Conservation (phyloP, 2,329 filamentous ascomycete species). For the Amauroascus verrucosus region DNA sequence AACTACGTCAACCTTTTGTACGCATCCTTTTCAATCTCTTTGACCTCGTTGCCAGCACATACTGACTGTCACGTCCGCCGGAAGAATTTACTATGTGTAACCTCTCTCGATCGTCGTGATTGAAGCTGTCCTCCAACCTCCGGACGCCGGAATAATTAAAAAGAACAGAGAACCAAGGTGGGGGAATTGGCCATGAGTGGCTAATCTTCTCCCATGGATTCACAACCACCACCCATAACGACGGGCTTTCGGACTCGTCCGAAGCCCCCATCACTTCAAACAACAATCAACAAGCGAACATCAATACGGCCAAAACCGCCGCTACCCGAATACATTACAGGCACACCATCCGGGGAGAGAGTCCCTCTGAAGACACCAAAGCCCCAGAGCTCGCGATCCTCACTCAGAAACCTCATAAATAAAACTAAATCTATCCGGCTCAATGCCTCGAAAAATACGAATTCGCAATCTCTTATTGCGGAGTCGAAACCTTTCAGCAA, state of each 20-base stretch:
- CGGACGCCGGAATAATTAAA: not conserved
- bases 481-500: slow-evolving; percentile 17
- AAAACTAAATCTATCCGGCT: slow-evolving; percentile 27
- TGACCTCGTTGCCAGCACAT: not conserved
- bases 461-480: slow-evolving; percentile 26
- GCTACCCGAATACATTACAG: slow-evolving; percentile 22
- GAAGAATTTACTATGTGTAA: not conserved
- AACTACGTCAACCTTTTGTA: not conserved
- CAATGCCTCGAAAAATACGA: slow-evolving; percentile 20
- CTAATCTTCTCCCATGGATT: not conserved
- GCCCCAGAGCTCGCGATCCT: slow-evolving; percentile 30
- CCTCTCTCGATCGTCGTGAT: not conserved
- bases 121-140: not conserved
- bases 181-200: too few species aligned
- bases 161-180: too few species aligned
- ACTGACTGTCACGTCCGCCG: not conserved
- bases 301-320: slow-evolving; percentile 15
- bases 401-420: slow-evolving; percentile 30
- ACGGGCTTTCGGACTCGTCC: slow-evolving; percentile 32
- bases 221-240: slow-evolving; percentile 18
- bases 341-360: slow-evolving; percentile 22
- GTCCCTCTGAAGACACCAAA: slow-evolving; percentile 28
- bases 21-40: not conserved
- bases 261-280: slow-evolving; percentile 29
- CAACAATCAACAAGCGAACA: slow-evolving; percentile 20